These are phyloP conservation scores for Suhomyces bokatorum DNA, from an alignment of 1,139 yeast species.

Conservation along the genomic window DNA sequence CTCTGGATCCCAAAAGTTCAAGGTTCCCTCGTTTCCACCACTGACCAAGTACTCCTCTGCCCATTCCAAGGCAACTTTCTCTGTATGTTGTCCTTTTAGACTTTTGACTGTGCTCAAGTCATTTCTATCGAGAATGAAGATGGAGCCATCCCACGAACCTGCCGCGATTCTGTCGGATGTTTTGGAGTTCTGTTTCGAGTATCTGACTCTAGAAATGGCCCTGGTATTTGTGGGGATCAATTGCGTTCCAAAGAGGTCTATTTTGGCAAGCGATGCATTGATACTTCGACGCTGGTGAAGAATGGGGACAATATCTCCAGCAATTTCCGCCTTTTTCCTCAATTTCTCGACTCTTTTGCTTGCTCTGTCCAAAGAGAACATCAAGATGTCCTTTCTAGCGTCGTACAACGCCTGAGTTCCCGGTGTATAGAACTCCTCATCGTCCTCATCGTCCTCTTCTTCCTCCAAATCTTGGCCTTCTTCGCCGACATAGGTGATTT, in stretches of 20 bases:
- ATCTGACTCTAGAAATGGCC: constrained; percentile 63
- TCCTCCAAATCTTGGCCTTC: constrained; percentile 18
- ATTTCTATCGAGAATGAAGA: constrained; percentile 48
- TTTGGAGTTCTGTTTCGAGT: constrained; percentile 32
- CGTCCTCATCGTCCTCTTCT: constrained; percentile 46
- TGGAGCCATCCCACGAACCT: constrained; percentile 85
- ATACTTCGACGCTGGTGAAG: constrained; percentile 49
- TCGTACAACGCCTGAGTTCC: constrained; percentile 60
- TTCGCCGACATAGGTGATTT: constrained; percentile 21
- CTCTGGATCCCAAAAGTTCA: constrained; percentile 48
- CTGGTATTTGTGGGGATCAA: constrained; percentile 56
- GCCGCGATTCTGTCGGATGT: constrained; percentile 45
- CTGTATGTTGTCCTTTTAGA: constrained; percentile 43
- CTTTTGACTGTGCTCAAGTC: constrained; percentile 33
- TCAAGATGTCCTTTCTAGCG: constrained; percentile 54
- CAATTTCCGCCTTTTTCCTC: constrained; percentile 16
- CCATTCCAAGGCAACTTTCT: constrained; percentile 75
- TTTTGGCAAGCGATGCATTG: constrained; percentile 35
- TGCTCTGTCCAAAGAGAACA: constrained; percentile 51
- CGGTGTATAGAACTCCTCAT: constrained; percentile 84
- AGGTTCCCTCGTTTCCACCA: constrained; percentile 67
- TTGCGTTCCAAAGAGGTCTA: constrained; percentile 67
- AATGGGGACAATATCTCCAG: constrained; percentile 29
- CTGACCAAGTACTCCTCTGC: constrained; percentile 37
- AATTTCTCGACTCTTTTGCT: constrained; percentile 38